Base-by-base conservation (phyloP, 1,284 basidiomycete genomes). In the Cutaneotrichosporon sp. region DNA sequence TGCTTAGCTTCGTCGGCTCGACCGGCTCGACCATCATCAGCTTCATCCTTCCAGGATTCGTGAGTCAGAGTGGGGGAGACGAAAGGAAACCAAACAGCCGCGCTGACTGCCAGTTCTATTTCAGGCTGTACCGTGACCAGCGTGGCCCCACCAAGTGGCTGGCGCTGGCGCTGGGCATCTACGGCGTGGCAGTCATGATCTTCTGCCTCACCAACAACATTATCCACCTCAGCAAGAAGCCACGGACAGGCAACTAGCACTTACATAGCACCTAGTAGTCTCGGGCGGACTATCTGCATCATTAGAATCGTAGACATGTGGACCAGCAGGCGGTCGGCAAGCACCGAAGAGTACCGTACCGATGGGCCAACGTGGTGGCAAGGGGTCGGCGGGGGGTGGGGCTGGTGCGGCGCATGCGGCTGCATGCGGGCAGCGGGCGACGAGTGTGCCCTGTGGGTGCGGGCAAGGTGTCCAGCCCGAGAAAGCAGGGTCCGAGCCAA, bases 21-120 rank as follows among this genome's bases (percentile, higher is more conserved):
- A 97, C 95, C 0, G 97, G 97, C 18, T 95, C 91, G 20, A 98
- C 95, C 16, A 97, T 83, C 36, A 95, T 99, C 68, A 95, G 92
- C 10, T 99, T 99, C 79, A 98, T 99, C 73, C 84, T 99, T 5
- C 95, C 97, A 0, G 93, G 94, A 3, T 69, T 56, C 75, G 62
- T 63, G 51, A 59, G 62, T 38, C 3, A 7, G 16, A 42, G 7
- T 7, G 38, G 38, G 7, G 38, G 38, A 42, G 4, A 34, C 33
- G 14, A 13, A n/a, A 20, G 38, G 38, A 42, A 8, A 34, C 33
- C 20, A 13, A n/a, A 20, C n/a, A 36, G 8, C 31, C 13, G 11
- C 91, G 62, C 87, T 92, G 70, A 90, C 87, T n/a, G 14, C 22
- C 62, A 63, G 62, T 73, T 73, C 69, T 72, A 77, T 67, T 76